Evolutionary conservation across 2,329 filamentous ascomycete genomes (phyloP), one percentile per base, ranked within the genome.

Genomic region (Colletotrichum sp.): DNA sequence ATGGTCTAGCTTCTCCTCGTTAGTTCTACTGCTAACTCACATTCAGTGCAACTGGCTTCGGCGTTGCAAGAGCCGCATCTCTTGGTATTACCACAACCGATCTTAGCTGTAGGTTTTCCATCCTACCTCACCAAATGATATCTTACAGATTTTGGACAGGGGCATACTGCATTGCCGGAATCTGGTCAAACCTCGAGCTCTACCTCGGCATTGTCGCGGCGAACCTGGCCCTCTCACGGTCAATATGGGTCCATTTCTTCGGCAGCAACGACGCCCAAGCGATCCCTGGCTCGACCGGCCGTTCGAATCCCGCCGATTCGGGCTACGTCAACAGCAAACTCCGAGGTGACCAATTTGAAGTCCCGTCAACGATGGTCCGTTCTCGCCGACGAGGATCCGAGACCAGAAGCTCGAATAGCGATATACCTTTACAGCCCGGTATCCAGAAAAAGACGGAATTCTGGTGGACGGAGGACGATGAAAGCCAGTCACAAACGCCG

Each of bases 131-230:
- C 8, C 2, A 36, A 21, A 4, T 18, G 28, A 60, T 18, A 26
- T 12, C 64, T 21, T 21, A 28, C 21, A 4, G 7, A 49, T 10
- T 13, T 6, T 16, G n/a, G 12, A 16, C 28, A 84, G 83, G 80
- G 80, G 78, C 79, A 2, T 84, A 82, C 63, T 80, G 79, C 57
- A 81, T 83, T 15, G 80, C 83, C 3, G 84, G 83, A 26, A 84
- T 85, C 59, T 86, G 84, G 84, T 85, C 82, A 10, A 81, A 85
- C 16, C 77, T 85, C 60, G 85, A 86, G 74, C 80, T 83, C 0
- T 82, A 81, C 30, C 79, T 86, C 0, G 85, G 84, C 55, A 84
- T 86, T 16, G 80, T 84, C 7, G 83, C 82, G 21, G 84, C 81
- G n/a, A 82, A 82, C 21, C 80, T 82, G 12, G 79, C 66, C 78